Evolutionary conservation across 768 basidiomycete species (phyloP), one percentile per base, ranked within the genome.

Genomic region (Rhodosporidiobolus odoratus): DNA sequence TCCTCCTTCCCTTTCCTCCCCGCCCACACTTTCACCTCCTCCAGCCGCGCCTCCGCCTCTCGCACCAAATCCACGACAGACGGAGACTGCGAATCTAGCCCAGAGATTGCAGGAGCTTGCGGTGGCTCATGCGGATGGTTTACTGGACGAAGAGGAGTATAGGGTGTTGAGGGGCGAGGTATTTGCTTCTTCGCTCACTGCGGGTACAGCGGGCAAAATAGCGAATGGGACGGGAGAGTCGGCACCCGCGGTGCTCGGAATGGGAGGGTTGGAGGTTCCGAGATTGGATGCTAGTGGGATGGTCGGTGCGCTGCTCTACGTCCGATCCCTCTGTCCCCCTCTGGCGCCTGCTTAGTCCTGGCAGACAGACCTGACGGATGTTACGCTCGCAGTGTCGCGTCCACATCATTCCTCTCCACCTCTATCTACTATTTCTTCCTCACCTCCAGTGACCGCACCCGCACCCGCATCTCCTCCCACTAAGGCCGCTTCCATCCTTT

Each of bases 101-200:
- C 53, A 35, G 6, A n/a, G 71, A 16, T 41, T 77, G 43, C 72
- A 76, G 40, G 75, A 76, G 56, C 67, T 77, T 6, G 66, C 73
- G 6, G 58, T 66, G 30, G 69, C 75, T 10, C 47, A 76, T 30
- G 69, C 61, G 8, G 72, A 75, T 17, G 76, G 76, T 0, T 41
- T 77, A 17, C 60, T 77, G 12, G 76, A 75, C 35, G 75, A 76
- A 25, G 68, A 74, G 27, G 75, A 75, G 62, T 77, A 77, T 53
- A 50, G 76, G 10, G 32, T 73, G 23, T 45, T 77, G 13, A 58
- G 75, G 38, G 30, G 25, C 23, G 43, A 68, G 48, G n/a, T 72
- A 19, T 77, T 77, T 37, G 71, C 66, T 43, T 60, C 37, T 47
- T 62, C 15, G 40, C 6, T 2, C 34, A 23, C 25, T 34, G 45